Evolutionary conservation across 345 rosid species (phyloP).

Genomic region (Boechera retrofracta): DNA sequence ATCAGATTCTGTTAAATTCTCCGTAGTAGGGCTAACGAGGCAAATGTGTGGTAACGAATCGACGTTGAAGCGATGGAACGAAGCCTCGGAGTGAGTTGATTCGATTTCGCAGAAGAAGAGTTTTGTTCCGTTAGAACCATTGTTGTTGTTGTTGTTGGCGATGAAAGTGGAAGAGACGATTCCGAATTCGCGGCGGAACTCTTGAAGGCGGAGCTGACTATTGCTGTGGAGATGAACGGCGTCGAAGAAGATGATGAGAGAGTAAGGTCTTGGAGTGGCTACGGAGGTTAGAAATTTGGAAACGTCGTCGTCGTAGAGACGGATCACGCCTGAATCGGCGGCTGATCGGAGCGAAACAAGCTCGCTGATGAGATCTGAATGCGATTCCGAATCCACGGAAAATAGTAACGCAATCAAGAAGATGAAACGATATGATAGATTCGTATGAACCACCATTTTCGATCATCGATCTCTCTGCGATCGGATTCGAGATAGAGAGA

Average conservation of each 20-base stretch:
- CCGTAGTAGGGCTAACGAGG: conserved; percentile 62
- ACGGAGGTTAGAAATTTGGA: conserved; percentile 73
- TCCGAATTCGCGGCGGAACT: conserved; percentile 62
- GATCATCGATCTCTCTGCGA: background rate
- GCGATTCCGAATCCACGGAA: conserved; percentile 23
- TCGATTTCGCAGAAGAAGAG: conserved; percentile 91
- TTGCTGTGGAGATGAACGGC: conserved; percentile 55
- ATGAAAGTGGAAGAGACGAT: conserved; percentile 73
- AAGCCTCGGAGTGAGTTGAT: conserved; percentile 62
- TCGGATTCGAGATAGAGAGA: background rate
- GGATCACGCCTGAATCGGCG: conserved; percentile 70
- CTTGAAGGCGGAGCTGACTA: conserved; percentile 61
- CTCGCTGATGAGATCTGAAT: conserved; percentile 52
- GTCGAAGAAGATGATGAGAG: conserved; percentile 81
- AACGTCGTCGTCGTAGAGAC: conserved; percentile 58
- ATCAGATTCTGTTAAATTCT: conserved; percentile 55
- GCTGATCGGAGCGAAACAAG: conserved; percentile 72
- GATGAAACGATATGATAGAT: background rate
- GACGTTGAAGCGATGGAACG: conserved; percentile 71
- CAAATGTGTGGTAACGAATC: conserved; percentile 74
- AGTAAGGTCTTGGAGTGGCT: conserved; percentile 68
- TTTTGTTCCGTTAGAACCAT: conserved; percentile 33
- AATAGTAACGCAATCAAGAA: conserved; percentile 35
- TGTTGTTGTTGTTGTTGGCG: conserved; percentile 73
- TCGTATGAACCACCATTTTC: background rate